Evolutionary conservation across 805 yeast species (phyloP), one percentile per base, ranked within the genome.

Genomic region (Geotrichum ghanense): DNA sequence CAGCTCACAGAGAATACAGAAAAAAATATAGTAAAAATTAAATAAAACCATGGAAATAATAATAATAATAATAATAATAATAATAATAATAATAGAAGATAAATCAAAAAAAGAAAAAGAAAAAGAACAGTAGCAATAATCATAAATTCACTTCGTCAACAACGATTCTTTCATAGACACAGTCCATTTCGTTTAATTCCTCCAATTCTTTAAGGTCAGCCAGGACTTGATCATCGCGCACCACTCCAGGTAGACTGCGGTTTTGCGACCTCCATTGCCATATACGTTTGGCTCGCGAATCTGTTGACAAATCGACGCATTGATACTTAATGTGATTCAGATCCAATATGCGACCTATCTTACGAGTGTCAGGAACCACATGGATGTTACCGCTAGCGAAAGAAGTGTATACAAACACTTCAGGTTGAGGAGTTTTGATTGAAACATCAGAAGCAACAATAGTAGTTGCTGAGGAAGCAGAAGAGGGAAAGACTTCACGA

Each of bases 121-220:
- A n/a, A n/a, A n/a, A n/a, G n/a, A n/a, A n/a, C n/a, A n/a, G n/a
- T n/a, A n/a, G n/a, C n/a, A n/a, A n/a, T n/a, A n/a, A n/a, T n/a
- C n/a, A n/a, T n/a, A n/a, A n/a, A n/a, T n/a, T n/a, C n/a, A n/a
- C n/a, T n/a, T 51, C 56, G 14, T 53, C 58, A 14, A 46, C 48
- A 20, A 53, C 47, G 9, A 55, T 34, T 24, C 53, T 54, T 14
- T 47, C 43, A 16, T 42, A 45, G 22, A 60, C 53, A 39, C 56
- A 59, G 22, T 61, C 62, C 41, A 48, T 52, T 61, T 88, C 96
- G 61, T 86, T 86, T 39, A 88, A 88, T 42, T 86, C 92, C 46
- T 84, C 90, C 48, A 88, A 75, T 55, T 82, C 94, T 57, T 80
- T 78, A 81, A 84, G 84, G 60, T 86, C 83, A 1, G 95, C 95